Evolutionary conservation across 2,329 filamentous ascomycete genomes (phyloP), one percentile per base, ranked within the genome.

Genomic region (Fusarium keratoplasticum): DNA sequence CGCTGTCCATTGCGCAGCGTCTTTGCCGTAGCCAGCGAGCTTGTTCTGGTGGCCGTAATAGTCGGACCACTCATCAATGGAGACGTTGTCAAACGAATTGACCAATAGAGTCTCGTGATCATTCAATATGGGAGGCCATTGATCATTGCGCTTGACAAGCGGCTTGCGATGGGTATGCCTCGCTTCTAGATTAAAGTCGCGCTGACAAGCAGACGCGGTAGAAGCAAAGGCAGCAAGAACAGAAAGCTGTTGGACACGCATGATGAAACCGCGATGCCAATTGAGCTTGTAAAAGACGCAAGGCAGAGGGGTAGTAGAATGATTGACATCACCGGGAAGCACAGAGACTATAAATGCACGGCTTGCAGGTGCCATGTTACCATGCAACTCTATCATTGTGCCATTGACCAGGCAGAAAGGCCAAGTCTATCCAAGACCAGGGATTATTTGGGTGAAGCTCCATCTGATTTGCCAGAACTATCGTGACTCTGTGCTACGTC

Each of bases 31-130:
- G 18, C 83, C 83, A 2, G 82, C 83, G 4, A 84, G 72, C 67
- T 84, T 83, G 68, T 82, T 80, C 64, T 83, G 79, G 61, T 82
- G 81, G 8, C 82, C 82, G 60, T 84, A 84, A 73, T 84, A 84
- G 58, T 83, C 61, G 9, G 82, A 79, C 83, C 83, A 84, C 65
- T 80, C 74, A 29, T 82, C 81, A 40, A 83, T 80, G 13, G 81
- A 82, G 0, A 83, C 80, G 8, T 80, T 82, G 62, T 84, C 82
- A 66, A 84, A 83, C 0, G 82, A 74, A 69, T 83, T 84, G 58
- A 80, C 76, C 0, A 83, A 65, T 0, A 83, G 60, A 0, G 81
- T 81, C 74, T 84, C 82, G 2, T 78, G 72, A 11, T 82, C 79
- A 0, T 76, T 75, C 8, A 84, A 67, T 0, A 83, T 76, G 0